Conservation (phyloP, 805 yeast species). For the Candida suzukii region DNA sequence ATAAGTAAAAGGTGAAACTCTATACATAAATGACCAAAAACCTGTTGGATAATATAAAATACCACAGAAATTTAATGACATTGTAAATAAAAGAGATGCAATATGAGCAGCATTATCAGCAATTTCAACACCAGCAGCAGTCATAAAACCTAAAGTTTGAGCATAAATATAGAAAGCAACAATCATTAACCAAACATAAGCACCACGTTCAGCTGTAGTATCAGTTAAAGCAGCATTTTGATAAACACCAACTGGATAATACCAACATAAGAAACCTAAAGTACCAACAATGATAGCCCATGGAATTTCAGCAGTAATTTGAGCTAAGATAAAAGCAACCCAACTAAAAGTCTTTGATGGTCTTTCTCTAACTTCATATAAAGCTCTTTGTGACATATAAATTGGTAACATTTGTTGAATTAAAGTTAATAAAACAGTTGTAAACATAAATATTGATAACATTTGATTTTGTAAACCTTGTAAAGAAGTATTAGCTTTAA, state of each 20-base stretch:
- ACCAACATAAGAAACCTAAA: slow-evolving; percentile 48
- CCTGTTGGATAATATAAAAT: slow-evolving; percentile 55
- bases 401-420: slow-evolving; percentile 55
- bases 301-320: slow-evolving; percentile 56
- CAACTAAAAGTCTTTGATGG: slow-evolving; percentile 63
- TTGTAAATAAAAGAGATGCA: slow-evolving; percentile 48
- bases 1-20: slow-evolving; percentile 65
- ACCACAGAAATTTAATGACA: slow-evolving; percentile 72
- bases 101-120: slow-evolving; percentile 57
- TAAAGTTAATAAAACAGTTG: slow-evolving; percentile 44
- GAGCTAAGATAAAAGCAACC: slow-evolving; percentile 54
- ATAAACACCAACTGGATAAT: slow-evolving; percentile 64
- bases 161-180: slow-evolving; percentile 43
- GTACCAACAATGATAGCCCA: slow-evolving; percentile 55
- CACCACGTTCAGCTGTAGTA: slow-evolving; percentile 42
- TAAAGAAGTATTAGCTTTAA: slow-evolving; percentile 47
- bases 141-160: slow-evolving; percentile 47
- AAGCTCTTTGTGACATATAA: slow-evolving; percentile 49
- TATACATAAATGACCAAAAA: slow-evolving; percentile 78
- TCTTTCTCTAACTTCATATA: slow-evolving; percentile 64
- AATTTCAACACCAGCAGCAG: slow-evolving; percentile 47
- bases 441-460: slow-evolving; percentile 64
- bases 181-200: slow-evolving; percentile 30
- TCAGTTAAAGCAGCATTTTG: slow-evolving; percentile 45
- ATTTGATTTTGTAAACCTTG: slow-evolving; percentile 75